Base-by-base conservation (phyloP, 1,139 yeast genomes). In the Diutina neorugosa region DNA sequence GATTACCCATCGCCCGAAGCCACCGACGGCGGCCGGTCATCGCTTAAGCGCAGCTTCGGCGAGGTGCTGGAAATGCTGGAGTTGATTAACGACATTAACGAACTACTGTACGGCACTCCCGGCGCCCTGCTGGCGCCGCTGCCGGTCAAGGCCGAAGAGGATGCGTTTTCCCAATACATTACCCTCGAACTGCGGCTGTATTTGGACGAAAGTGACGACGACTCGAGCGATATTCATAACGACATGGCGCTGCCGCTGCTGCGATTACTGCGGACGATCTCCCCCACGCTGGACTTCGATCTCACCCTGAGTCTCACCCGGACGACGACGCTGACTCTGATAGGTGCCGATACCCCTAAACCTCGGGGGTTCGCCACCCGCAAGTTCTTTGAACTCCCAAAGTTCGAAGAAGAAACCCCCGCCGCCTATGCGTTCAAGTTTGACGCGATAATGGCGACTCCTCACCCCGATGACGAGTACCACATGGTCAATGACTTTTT, bases 231-330 rank as follows among this genome's bases (percentile, higher is more conserved):
- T 18, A 67, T 62, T 42, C 68, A 63, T 25, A 69, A 67, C 16
- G 66, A 62, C 20, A 67, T 61, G 41, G 69, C 63, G 44, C 62
- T 66, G 31, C 65, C 68, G n/a, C 62, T 63, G 41, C 66, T 73
- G 52, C 70, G 76, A 18, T 62, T 77, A 52, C 71, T 75, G 37
- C 69, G 74, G 1, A 70, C 76, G 8, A 77, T 77, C 5, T 63
- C 67, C 20, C 60, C 64, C 8, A 31, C 53, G 16, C 62, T 63
- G 14, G 74, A 69, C 54, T 60, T 63, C 18, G 74, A 69, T 57
- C 63, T 73, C 54, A 72, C 73, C 77, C 61, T 70, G 46, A 60
- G 73, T 5, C 65, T 74, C 54, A 73, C 78, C 0, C 62, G 78
- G 54, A 70, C 76, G 9, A 73, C 78, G n/a, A 73, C 78, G n/a